These are phyloP conservation scores for Anaeramoeba flamelloides DNA, from an alignment of 78 protist species.

Conservation along the genomic window DNA sequence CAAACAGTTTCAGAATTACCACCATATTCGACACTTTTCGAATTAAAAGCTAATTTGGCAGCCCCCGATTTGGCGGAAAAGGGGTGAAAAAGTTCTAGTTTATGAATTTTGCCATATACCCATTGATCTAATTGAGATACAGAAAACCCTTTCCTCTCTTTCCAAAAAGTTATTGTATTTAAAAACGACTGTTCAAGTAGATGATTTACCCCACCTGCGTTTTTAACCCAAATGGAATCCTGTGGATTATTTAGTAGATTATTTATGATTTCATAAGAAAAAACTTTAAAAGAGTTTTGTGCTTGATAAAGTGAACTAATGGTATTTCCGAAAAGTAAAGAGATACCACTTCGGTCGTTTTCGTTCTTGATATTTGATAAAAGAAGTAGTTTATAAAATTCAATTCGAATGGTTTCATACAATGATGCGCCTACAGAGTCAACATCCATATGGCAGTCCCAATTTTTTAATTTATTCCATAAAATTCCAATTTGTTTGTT, in stretches of 20 bases:
- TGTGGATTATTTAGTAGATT: background rate
- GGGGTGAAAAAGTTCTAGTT: background rate
- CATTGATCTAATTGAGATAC: too few relatives aligned
- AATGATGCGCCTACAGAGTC: background rate
- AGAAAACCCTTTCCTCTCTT: background rate
- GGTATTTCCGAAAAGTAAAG: background rate
- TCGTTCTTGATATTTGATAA: too few relatives aligned
- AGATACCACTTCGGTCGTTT: background rate
- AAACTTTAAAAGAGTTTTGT: background rate
- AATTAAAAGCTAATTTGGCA: too few relatives aligned
- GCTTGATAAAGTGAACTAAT: background rate
- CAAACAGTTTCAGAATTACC: too few relatives aligned
- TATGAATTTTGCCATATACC: background rate
- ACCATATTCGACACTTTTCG: too few relatives aligned
- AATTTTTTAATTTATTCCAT: background rate
- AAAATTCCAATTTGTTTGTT: background rate
- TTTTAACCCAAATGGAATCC: too few relatives aligned
- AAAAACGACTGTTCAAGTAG: background rate
- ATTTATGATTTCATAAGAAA: background rate
- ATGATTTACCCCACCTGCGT: background rate
- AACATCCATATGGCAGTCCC: background rate
- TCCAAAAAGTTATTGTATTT: background rate
- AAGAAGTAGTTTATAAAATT: background rate
- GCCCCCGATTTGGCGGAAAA: background rate
- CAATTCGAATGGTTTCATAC: background rate